Evolutionary conservation across 345 rosid genomes (phyloP).

Genomic region (Nephelium lappaceum): DNA sequence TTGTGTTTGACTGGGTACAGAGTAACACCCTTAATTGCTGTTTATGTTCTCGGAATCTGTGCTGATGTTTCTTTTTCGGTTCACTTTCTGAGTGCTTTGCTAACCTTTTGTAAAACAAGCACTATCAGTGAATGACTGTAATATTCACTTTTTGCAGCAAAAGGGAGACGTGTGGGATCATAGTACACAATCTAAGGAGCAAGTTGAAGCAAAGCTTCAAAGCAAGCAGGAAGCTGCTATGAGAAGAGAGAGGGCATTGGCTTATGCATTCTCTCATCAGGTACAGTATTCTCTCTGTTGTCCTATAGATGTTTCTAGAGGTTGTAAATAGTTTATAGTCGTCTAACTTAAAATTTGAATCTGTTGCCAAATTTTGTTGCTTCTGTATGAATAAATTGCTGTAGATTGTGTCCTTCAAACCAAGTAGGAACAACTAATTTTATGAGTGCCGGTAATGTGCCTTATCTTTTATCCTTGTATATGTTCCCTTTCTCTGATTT

Average conservation of each 20-base stretch:
- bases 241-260: conserved; percentile 92
- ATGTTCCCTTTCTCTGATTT: too few relatives aligned
- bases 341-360: neutral
- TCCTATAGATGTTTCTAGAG: neutral
- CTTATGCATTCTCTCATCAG: conserved; percentile 89
- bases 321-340: neutral
- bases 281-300: conserved; percentile 31
- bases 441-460: too few relatives aligned
- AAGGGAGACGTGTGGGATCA: conserved; percentile 67
- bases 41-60: neutral
- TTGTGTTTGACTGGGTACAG: neutral
- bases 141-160: conserved; percentile 30
- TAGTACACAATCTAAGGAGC: conserved; percentile 70
- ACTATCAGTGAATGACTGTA: neutral
- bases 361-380: too few relatives aligned
- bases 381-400: too few relatives aligned
- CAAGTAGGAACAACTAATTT: too few relatives aligned
- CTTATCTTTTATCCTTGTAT: too few relatives aligned
- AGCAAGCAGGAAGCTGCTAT: conserved; percentile 71
- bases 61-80: neutral
- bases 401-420: too few relatives aligned
- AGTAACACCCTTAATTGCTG: neutral
- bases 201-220: conserved; percentile 61
- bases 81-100: neutral
- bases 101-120: neutral